Conservation (phyloP, 2,329 filamentous ascomycete genomes). For the Metarhizium guizhouense region DNA sequence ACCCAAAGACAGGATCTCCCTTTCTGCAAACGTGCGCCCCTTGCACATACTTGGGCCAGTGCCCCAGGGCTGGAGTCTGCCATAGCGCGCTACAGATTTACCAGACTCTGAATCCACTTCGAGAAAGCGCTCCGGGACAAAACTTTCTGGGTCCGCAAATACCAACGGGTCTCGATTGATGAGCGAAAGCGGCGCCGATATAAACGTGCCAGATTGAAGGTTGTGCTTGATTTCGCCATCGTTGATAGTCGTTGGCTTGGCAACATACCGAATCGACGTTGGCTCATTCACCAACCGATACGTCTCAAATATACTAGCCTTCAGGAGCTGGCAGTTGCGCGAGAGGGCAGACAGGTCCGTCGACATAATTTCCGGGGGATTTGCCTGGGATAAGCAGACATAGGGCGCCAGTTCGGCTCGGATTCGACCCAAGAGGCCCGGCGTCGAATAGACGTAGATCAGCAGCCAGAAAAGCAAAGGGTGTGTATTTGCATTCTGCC, state of each 20-base stretch:
- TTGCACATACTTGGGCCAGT: conserved; percentile 14
- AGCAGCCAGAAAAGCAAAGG: too few relatives aligned
- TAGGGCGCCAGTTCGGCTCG: too few relatives aligned
- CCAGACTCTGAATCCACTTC: too few relatives aligned
- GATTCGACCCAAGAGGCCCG: too few relatives aligned
- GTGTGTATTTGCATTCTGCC: too few relatives aligned
- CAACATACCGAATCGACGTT: conserved; percentile 12
- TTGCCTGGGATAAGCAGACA: too few relatives aligned
- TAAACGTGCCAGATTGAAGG: too few relatives aligned
- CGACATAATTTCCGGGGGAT: conserved; percentile 1
- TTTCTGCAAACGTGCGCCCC: conserved; percentile 16
- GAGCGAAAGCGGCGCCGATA: too few relatives aligned
- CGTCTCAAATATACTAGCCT: conserved; percentile 15
- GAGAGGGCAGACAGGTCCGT: conserved; percentile 5
- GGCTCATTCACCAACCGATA: conserved; percentile 12
- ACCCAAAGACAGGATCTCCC: conserved; percentile 10
- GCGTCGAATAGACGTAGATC: too few relatives aligned
- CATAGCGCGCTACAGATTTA: conserved; percentile 10
- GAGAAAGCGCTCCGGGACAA: too few relatives aligned
- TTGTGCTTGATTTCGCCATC: not conserved
- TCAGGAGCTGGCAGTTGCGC: conserved; percentile 12
- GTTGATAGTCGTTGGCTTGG: conserved; percentile 6
- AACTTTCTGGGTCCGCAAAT: too few relatives aligned
- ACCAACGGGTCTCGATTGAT: too few relatives aligned
- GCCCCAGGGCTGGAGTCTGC: conserved; percentile 15